These are phyloP conservation scores for Phylloporus rhodoxanthus DNA, from an alignment of 768 basidiomycete species.

Conservation along the genomic window DNA sequence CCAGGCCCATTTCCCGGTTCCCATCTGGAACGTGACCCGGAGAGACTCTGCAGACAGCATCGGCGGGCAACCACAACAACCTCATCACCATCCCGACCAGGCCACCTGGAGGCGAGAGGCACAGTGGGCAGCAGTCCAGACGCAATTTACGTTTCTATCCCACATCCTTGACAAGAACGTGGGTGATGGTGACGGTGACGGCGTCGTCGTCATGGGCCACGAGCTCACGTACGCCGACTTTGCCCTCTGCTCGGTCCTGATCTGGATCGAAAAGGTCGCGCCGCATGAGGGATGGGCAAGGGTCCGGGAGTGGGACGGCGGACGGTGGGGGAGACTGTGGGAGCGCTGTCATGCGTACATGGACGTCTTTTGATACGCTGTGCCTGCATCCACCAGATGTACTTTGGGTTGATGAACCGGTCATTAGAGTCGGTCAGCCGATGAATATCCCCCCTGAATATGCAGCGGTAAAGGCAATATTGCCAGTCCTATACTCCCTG, in stretches of 20 bases:
- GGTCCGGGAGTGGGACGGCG: constrained; percentile 63
- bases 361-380: constrained; percentile 51
- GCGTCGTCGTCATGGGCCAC: constrained; percentile 57
- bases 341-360: constrained; percentile 60
- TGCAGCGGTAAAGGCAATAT: too few species aligned
- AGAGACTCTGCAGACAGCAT: background rate
- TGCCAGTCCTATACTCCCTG: background rate
- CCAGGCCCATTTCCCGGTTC: constrained; percentile 43
- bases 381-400: background rate
- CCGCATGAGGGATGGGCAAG: constrained; percentile 70
- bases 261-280: constrained; percentile 70
- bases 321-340: constrained; percentile 59
- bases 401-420: too few species aligned
- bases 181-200: constrained; percentile 58
- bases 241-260: constrained; percentile 61
- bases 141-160: constrained; percentile 63
- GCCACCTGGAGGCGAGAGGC: constrained; percentile 45
- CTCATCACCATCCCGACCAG: background rate
- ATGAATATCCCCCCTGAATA: too few species aligned
- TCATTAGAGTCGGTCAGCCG: too few species aligned
- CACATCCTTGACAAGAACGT: constrained; percentile 62
- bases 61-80: background rate
- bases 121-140: constrained; percentile 58
- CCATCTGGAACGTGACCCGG: constrained; percentile 19
- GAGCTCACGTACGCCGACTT: constrained; percentile 72